Conservation (phyloP, 2,329 filamentous ascomycete genomes). For the Diaporthe citrichinensis region DNA sequence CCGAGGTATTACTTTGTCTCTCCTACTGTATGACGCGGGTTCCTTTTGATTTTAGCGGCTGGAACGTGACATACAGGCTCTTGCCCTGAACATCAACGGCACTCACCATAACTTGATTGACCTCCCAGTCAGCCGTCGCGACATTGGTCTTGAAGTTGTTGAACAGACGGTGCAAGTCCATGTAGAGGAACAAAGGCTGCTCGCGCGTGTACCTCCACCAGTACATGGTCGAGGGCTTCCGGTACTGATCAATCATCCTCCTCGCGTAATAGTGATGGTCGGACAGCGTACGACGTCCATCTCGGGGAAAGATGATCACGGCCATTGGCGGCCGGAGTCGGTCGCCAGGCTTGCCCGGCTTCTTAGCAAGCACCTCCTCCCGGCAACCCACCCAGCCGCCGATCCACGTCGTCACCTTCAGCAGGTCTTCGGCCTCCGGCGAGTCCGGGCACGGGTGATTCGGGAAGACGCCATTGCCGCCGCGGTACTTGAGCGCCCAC, state of each 20-base stretch:
- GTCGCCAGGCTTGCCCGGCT: neutral
- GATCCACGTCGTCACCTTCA: neutral
- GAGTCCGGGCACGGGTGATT: neutral
- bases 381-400: neutral
- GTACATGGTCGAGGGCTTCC: neutral
- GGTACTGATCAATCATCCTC: neutral
- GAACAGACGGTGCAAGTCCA: slow-evolving; percentile 14
- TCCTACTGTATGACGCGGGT: neutral
- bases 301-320: neutral
- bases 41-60: neutral
- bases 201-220: neutral
- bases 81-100: rapidly evolving
- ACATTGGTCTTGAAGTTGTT: neutral
- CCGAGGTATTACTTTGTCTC: neutral
- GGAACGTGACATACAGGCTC: neutral
- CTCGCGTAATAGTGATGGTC: neutral
- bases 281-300: neutral
- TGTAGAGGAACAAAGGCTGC: neutral
- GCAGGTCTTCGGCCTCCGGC: neutral
- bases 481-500: slow-evolving; percentile 8
- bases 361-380: neutral
- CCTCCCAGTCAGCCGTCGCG: neutral
- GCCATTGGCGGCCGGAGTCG: neutral
- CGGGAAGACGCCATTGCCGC: neutral
- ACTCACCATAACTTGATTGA: slow-evolving; percentile 1